Evolutionary conservation across 805 yeast species (phyloP).

Genomic region (Middelhovenomyces tepae): DNA sequence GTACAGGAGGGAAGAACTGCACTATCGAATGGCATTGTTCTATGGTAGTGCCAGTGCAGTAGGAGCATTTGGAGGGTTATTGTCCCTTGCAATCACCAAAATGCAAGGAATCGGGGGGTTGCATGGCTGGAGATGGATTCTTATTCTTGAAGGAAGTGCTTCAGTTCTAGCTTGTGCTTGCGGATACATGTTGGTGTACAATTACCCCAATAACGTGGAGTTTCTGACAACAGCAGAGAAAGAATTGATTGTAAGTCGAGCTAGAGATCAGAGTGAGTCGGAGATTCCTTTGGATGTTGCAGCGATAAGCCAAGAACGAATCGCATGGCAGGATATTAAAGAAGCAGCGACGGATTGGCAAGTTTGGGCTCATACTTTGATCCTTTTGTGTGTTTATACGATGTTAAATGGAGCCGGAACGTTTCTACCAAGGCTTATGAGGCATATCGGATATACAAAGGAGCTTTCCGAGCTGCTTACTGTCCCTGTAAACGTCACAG

Average conservation of each 20-base stretch:
- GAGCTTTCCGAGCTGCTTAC: constrained; percentile 36
- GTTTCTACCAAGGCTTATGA: constrained; percentile 38
- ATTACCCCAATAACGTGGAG: constrained; percentile 28
- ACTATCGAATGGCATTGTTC: constrained; percentile 30
- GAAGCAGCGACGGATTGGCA: constrained; percentile 3
- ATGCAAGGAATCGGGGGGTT: constrained; percentile 34
- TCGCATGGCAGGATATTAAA: constrained; percentile 1
- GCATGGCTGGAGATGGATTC: constrained; percentile 34
- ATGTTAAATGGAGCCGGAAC: constrained; percentile 24
- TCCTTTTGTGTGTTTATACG: background rate
- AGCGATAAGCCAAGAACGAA: background rate
- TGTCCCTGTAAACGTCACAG: constrained; percentile 38
- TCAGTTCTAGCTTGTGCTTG: constrained; percentile 30
- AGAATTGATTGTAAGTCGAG: constrained; percentile 28
- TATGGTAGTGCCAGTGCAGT: constrained; percentile 30
- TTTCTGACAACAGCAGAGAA: constrained; percentile 31
- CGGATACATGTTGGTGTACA: constrained; percentile 30
- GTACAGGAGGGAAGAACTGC: constrained; percentile 1
- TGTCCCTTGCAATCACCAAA: constrained; percentile 36
- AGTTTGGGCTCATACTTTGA: background rate
- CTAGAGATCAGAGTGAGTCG: background rate
- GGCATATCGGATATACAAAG: constrained; percentile 35
- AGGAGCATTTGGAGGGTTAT: constrained; percentile 32
- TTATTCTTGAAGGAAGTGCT: constrained; percentile 34
- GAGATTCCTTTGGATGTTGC: background rate